Evolutionary conservation across 306 rosid species (phyloP).

Genomic region (Corylus avellana): DNA sequence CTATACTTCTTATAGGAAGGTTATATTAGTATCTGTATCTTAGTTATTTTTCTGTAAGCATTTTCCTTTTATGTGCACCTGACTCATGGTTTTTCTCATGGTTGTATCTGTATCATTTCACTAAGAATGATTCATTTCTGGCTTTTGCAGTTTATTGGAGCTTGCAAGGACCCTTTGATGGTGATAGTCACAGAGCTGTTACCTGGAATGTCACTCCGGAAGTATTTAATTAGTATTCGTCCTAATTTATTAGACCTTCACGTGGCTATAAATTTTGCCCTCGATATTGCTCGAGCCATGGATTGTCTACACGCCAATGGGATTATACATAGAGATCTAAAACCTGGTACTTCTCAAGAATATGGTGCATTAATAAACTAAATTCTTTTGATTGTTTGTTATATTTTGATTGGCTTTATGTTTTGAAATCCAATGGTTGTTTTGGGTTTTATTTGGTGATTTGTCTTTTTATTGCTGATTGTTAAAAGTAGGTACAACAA

Average conservation of each 20-base stretch:
- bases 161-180: constrained; percentile 96
- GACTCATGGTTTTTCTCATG: not conserved
- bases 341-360: constrained; percentile 66
- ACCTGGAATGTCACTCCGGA: constrained; percentile 96
- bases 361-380: constrained; percentile 2
- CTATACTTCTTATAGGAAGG: not conserved
- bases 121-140: constrained; percentile 23
- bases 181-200: constrained; percentile 94
- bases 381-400: constrained; percentile 4
- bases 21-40: not conserved
- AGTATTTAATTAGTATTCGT: constrained; percentile 66
- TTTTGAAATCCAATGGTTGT: not conserved
- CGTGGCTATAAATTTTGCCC: constrained; percentile 72
- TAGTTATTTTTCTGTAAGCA: not conserved
- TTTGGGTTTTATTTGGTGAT: not conserved
- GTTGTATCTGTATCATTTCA: constrained; percentile 14
- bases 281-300: constrained; percentile 92
- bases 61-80: constrained; percentile 13
- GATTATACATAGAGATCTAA: constrained; percentile 94
- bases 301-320: constrained; percentile 98
- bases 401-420: constrained; percentile 14
- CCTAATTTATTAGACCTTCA: constrained; percentile 63
- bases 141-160: constrained; percentile 87
- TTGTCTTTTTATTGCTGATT: not conserved
- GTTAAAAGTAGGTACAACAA: not conserved